Conservation (phyloP, 116 monocot species). For the Zostera marina region DNA sequence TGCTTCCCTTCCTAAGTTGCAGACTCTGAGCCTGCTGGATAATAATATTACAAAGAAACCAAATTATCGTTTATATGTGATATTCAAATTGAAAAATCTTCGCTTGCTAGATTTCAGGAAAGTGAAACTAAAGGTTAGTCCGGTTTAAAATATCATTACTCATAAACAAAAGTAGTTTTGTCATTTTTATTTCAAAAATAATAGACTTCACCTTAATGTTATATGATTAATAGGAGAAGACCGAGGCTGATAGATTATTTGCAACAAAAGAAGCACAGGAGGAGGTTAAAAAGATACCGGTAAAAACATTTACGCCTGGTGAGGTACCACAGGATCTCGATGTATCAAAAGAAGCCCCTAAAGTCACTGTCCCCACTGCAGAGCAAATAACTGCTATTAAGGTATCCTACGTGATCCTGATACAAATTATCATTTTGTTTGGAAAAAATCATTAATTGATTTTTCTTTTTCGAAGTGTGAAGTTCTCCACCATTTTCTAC, state of each 20-base stretch:
- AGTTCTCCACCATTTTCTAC: too few species aligned
- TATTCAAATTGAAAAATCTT: constrained; percentile 70
- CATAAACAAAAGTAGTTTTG: neutral
- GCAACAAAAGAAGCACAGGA: constrained; percentile 66
- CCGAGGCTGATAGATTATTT: constrained; percentile 19
- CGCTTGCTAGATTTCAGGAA: constrained; percentile 88
- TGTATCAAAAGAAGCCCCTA: constrained; percentile 38
- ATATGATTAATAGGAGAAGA: constrained; percentile 16
- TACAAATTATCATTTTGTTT: neutral
- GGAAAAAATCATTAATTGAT: neutral
- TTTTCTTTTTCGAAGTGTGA: neutral
- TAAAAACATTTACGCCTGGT: constrained; percentile 68
- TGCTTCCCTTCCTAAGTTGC: constrained; percentile 71
- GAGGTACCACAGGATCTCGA: constrained; percentile 27
- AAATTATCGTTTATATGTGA: constrained; percentile 87
- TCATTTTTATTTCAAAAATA: neutral
- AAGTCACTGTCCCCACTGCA: constrained; percentile 69
- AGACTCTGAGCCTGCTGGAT: constrained; percentile 77
- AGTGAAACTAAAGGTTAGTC: constrained; percentile 74
- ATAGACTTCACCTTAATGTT: neutral
- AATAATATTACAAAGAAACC: constrained; percentile 94
- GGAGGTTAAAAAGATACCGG: constrained; percentile 58
- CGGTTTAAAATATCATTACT: neutral
- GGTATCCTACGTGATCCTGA: constrained; percentile 20
- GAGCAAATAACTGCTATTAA: constrained; percentile 98